Base-by-base conservation (phyloP, 2,329 filamentous ascomycete species). In the Neofusicoccum sp. region DNA sequence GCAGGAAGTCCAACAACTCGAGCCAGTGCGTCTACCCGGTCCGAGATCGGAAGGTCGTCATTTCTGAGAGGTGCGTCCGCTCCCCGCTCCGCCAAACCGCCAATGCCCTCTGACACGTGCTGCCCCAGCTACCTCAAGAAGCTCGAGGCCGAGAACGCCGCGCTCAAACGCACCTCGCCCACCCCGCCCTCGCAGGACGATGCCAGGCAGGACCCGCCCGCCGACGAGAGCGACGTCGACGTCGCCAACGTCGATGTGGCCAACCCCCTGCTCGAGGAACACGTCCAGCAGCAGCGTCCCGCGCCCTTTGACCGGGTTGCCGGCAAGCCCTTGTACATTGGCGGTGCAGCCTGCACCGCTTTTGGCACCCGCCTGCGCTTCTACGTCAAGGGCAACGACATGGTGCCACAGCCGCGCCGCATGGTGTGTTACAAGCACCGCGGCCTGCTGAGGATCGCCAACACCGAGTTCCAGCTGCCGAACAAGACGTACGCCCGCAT, bases 201-300 rank as follows among this genome's bases (percentile, higher is more conserved):
- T 8, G 49, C 43, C 28, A 48, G 43, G 26, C 60, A 48, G 11
- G 34, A 44, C 8, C 4, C 24, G 24, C 28, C 31, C 12, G 31
- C 31, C 11, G 34, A 33, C 40, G 40, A 60, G 30, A 62, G 40
- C 24, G 58, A 51, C 24, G 34, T 57, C 60, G 48, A 61, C 30
- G 20, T 36, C 7, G 58, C 48, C 41, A 59, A 60, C 12, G 48
- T 62, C 4, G 65, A 68, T 38, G 58, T 69, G 8, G 65, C 64
- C 16, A 69, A 69, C 41, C 64, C 65, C 5, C 57, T 69, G 0
- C 63, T 69, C n/a, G 66, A 68, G 34, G 65, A 65, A 26, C 65
- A 67, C 41, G 63, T 62, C 28, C 61, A 65, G 43, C 47, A 61
- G 24, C 43, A 47, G 40, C 58, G 58, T 40, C 58, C 58, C 28